Percentiles rank a stretch among this genome's conserved stretches.
Evolutionary conservation across 305 asterid species (phyloP).

Genomic region (Coffea humblotiana): DNA sequence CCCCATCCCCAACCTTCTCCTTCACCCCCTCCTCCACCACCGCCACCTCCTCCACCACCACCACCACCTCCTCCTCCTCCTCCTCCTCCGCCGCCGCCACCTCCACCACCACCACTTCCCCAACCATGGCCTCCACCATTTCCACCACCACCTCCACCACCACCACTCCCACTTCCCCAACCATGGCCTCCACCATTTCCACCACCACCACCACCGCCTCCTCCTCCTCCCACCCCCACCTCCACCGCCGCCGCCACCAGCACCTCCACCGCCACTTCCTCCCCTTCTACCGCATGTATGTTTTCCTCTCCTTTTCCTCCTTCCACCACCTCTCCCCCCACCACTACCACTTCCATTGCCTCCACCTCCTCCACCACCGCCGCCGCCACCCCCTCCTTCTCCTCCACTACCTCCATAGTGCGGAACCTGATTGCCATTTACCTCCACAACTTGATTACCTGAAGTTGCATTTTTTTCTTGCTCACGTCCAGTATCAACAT

Average conservation of each 20-base stretch:
- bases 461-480: conserved; percentile 6
- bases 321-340: not conserved
- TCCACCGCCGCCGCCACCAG: not conserved
- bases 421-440: not conserved
- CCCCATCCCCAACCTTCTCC: conserved; percentile 25
- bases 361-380: too few relatives aligned
- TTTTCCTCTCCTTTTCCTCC: too few relatives aligned
- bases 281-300: conserved; percentile 5
- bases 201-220: not conserved
- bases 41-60: not conserved
- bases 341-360: not conserved
- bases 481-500: not conserved
- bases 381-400: too few relatives aligned
- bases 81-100: not conserved
- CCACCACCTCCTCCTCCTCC: conserved; percentile 4
- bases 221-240: conserved; percentile 1
- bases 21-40: not conserved
- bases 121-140: not conserved
- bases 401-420: conserved; percentile 14
- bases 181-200: not conserved
- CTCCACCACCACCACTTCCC: not conserved
- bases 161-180: not conserved
- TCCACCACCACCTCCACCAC: not conserved
- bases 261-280: not conserved
- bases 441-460: conserved; percentile 7